Base-by-base conservation (phyloP, 768 basidiomycete species). In the Amylocystis lapponica region DNA sequence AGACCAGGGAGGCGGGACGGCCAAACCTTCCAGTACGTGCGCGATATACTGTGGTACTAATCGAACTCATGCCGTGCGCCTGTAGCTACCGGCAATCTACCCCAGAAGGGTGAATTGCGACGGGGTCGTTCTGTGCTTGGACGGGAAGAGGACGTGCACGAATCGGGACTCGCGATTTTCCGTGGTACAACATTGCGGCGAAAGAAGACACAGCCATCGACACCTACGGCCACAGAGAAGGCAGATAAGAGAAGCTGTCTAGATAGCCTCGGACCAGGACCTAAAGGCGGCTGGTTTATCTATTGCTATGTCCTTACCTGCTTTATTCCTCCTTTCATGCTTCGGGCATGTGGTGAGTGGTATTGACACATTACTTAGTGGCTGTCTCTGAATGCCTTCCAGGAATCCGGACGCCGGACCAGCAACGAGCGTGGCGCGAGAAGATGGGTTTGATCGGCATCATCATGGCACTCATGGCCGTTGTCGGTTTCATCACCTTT, bases 401-500 rank as follows among this genome's bases (percentile, higher is more conserved):
- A 93, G 91, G 94, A 42, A 85, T 96, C 51, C 76, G 77, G 42
- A 94, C 84, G 22, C 86, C 90, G 0, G 96, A 99, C 51, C 86
- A 86, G 52, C 93, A 96, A 62, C 81, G 92, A 37, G 96, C 96
- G 32, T 99, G 94, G 94, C 76, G 96, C 50, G 96, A 99, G 67
- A 99, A 99, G 70, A 91, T 97, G 65, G 96, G 95, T 7, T 76
- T 99, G 20, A 70, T 99, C 37, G 69, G 74, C 51, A 72, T 97
- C 63, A 90, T 95, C 57, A 60, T 76, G 13, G 4, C 64, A n/a
- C 75, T 93, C 49, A 96, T 98, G 94, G 86, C 88, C 14, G 78
- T 71, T 41, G 96, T 99, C 56, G 96, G 94, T 58, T 99, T 91
- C 78, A 73, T 99, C 60, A 99, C 96, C 10, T 99, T 99, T 66